Base-by-base conservation (phyloP, 2,329 filamentous ascomycete species). In the Sporothrix inflata region DNA sequence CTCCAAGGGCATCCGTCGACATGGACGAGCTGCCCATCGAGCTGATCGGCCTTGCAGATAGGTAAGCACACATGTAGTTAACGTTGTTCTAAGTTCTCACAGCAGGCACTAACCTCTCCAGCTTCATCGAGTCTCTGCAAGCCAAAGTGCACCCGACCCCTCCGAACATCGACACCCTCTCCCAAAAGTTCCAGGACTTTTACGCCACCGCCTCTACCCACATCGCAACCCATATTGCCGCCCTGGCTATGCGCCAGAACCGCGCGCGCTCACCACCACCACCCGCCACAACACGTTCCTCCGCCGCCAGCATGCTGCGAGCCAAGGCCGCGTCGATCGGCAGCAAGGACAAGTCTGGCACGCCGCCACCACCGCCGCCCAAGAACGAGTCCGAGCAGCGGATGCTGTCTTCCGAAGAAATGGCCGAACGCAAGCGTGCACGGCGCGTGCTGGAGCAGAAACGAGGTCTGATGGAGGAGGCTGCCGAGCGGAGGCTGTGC, bases 21-120 rank as follows among this genome's bases (percentile, higher is more conserved):
- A 91, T 96, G 75, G 93, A 97, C 77, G 92, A 97, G 78, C 89
- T 99, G 55, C 96, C 96, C 16, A 96, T 98, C 78, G 96, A 99
- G 85, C 88, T 99, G 73, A 88, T 96, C 73, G 96, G 93, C 80
- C 84, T 98, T 79, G 94, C 92, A 24, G 95, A 98, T 81, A 93
- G 92, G 93, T 94, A 84, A 74, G 38, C 14, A 65, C 12, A 3
- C 60, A 2, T 5, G 6, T 11, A 6, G 80, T 24, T 30, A 45
- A n/a, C n/a, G n/a, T n/a, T n/a, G n/a, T n/a, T n/a, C n/a, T n/a
- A 14, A 34, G 21, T 30, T 34, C 6, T n/a, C 2, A 42, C 4
- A 19, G 30, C 47, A 21, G n/a, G 19, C 67, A 69, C 47, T 63
- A 76, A 47, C 8, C 19, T 16, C 42, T 12, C 19, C 16, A 96